phyloP scores from a whole-genome alignment of 148 eudicot species.

The Vaccinium corymbosum region DNA sequence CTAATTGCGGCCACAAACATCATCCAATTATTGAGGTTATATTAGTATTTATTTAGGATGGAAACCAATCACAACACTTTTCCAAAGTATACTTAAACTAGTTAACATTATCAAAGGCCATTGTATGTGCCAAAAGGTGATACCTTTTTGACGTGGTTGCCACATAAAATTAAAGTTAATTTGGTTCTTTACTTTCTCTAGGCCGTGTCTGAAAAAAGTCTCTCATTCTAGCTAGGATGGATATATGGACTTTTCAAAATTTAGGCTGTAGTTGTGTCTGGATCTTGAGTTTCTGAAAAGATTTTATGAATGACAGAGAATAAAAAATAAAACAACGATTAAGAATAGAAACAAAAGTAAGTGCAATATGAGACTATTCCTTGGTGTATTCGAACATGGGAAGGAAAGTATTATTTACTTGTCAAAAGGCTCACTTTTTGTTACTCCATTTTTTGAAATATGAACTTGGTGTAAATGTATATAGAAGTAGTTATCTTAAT shows the following conservation, averaged over 20 bases:
- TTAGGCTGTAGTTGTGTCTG: background rate
- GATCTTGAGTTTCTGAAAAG: background rate
- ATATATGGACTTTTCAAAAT: background rate
- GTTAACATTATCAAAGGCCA: background rate
- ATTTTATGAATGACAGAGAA: background rate
- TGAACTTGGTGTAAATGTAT: background rate
- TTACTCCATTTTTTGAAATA: background rate
- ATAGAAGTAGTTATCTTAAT: background rate
- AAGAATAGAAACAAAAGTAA: background rate
- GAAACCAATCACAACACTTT: background rate
- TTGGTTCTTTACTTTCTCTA: background rate
- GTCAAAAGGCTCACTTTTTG: background rate
- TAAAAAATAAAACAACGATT: background rate
- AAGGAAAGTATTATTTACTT: background rate
- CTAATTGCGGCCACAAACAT: conserved; percentile 2
- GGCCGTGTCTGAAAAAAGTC: background rate
- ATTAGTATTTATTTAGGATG: background rate
- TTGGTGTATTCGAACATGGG: background rate
- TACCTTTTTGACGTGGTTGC: background rate
- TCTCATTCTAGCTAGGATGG: background rate
- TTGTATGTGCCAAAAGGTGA: background rate
- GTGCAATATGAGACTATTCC: background rate
- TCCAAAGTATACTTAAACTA: background rate
- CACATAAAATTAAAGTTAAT: background rate
- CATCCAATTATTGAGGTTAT: background rate